Conservation (phyloP, 75 land plant genomes). For the Gnetum montanum region DNA sequence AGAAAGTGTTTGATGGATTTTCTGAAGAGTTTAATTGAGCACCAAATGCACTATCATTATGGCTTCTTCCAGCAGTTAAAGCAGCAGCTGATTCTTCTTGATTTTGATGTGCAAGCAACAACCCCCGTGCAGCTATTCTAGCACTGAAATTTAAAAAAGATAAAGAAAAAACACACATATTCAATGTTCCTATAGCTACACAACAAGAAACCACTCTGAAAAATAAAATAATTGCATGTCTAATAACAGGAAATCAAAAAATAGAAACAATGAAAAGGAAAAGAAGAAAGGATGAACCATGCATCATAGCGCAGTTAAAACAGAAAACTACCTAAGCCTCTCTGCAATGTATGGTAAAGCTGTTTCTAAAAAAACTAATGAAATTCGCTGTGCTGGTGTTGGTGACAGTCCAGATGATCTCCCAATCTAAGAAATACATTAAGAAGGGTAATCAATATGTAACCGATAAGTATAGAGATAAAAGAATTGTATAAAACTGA, state of each 20-base stretch:
- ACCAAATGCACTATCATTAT: constrained; percentile 2
- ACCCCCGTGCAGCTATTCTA: constrained; percentile 66
- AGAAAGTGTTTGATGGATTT: constrained; percentile 9
- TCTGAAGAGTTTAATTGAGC: too few relatives aligned
- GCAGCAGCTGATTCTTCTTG: constrained; percentile 24
- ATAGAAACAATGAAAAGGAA: too few relatives aligned
- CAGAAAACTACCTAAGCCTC: constrained; percentile 67
- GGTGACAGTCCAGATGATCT: constrained; percentile 65
- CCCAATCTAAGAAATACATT: constrained; percentile 59
- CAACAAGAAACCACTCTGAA: too few relatives aligned
- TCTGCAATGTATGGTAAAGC: constrained; percentile 87
- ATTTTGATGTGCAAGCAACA: constrained; percentile 39
- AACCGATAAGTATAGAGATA: too few relatives aligned
- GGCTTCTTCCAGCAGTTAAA: constrained; percentile 4
- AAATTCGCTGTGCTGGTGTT: constrained; percentile 78
- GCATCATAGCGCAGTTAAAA: too few relatives aligned
- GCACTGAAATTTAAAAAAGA: constrained; percentile 74
- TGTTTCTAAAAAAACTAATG: constrained; percentile 76
- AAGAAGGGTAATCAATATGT: too few relatives aligned
- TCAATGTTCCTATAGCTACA: too few relatives aligned
- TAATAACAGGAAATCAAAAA: too few relatives aligned
- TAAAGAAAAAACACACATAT: too few relatives aligned
- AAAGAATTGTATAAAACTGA: too few relatives aligned
- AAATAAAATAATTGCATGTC: too few relatives aligned
- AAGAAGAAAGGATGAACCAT: too few relatives aligned